Base-by-base conservation (phyloP, 495 filamentous ascomycete genomes). In the Penicillium coffeae region DNA sequence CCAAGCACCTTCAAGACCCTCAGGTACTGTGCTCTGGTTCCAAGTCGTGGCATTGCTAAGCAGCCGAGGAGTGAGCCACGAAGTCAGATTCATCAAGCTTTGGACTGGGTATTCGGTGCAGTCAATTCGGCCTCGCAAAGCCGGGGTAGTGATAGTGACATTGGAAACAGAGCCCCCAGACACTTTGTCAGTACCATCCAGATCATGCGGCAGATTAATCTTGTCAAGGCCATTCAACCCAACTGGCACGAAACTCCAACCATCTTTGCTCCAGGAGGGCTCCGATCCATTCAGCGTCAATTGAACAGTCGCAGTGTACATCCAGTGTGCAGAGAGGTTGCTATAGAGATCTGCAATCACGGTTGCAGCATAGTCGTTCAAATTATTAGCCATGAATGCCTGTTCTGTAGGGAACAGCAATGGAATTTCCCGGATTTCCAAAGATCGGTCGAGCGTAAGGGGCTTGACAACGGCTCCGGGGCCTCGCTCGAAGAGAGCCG, bases 231-330 rank as follows among this genome's bases (percentile, higher is more conserved):
- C 45, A 14, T 21, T 44, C 21, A 64, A 8, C 6, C 65, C 47
- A 14, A 47, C 4, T 1, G 60, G 66, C 1, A 65, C 66, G 42
- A 70, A 70, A 41, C 52, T 66, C 66, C 66, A 70, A 8, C 64
- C 64, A 13, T 61, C 56, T 21, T 64, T 64, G 21, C 64, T 70
- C 66, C 66, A 70, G 8, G 58, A 37, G 0, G 66, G 65, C 42
- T 70, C 38, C 5, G 62, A 60, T 1, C 59, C 63, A 38, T 63
- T 63, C 20, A 64, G 40, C 5, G 63, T 42, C 1, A 65, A 22
- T 32, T 70, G 66, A 16, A 66, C 47, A 0, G 56, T 56, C 0
- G 66, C 66, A 5, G 65, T 64, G 39, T 68, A 70, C 50, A 62
- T 62, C 43, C 45, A 62, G 25, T 59, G 7, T 5, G 59, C 18